Evolutionary conservation across 805 yeast species (phyloP).

Genomic region (Kluyveromyces starmeri): DNA sequence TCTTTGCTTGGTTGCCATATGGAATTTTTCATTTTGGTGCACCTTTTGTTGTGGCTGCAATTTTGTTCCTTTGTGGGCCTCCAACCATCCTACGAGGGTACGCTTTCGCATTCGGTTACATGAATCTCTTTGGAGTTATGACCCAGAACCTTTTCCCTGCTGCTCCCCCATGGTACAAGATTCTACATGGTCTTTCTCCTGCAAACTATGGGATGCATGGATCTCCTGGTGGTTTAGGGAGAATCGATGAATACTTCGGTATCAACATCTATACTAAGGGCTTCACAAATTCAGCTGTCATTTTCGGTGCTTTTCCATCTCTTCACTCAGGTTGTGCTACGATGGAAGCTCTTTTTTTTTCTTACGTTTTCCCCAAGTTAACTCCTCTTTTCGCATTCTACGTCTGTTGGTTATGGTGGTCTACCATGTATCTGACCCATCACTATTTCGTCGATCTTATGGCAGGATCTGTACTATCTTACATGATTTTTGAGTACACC

Average conservation of each 20-base stretch:
- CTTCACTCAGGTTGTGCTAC: slow-evolving; percentile 92
- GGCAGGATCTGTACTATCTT: slow-evolving; percentile 85
- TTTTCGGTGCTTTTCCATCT: slow-evolving; percentile 86
- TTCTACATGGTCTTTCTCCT: slow-evolving; percentile 73
- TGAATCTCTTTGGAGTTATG: slow-evolving; percentile 81
- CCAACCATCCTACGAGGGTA: slow-evolving; percentile 77
- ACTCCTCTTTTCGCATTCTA: slow-evolving; percentile 62
- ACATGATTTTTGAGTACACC: slow-evolving; percentile 58
- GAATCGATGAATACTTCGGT: slow-evolving; percentile 76
- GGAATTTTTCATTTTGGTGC: slow-evolving; percentile 86
- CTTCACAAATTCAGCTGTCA: slow-evolving; percentile 80
- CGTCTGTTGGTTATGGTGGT: slow-evolving; percentile 96
- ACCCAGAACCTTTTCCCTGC: slow-evolving; percentile 81
- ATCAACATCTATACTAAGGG: slow-evolving; percentile 75
- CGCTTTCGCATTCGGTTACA: slow-evolving; percentile 90
- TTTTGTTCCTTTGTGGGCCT: slow-evolving; percentile 82
- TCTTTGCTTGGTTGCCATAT: slow-evolving; percentile 93
- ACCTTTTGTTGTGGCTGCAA: slow-evolving; percentile 76
- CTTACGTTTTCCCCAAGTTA: slow-evolving; percentile 69
- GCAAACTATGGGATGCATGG: slow-evolving; percentile 90
- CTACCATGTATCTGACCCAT: slow-evolving; percentile 95
- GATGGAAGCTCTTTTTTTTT: slow-evolving; percentile 82
- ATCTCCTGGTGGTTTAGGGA: slow-evolving; percentile 88
- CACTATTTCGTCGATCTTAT: slow-evolving; percentile 91
- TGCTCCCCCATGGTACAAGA: slow-evolving; percentile 97